Evolutionary conservation across 148 eudicot genomes (phyloP), one percentile per base, ranked within the genome.

Genomic region (Polygonum aviculare): DNA sequence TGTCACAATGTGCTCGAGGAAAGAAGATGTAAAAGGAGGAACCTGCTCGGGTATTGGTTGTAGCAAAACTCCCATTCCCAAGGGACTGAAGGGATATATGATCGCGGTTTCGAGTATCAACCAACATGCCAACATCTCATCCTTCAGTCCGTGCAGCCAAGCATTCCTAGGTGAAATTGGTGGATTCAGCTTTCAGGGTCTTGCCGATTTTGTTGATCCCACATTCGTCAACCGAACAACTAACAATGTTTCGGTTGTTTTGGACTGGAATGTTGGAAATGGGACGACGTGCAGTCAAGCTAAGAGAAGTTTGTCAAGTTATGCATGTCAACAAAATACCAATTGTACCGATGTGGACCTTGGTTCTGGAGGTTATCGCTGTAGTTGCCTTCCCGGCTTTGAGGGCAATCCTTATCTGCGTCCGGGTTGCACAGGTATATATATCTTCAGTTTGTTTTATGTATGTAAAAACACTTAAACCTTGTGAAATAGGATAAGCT

Each of bases 361-460:
- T 4, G 65, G 65, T 6, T 41, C 69, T 0, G 86, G 88, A 50
- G 88, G 88, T 2, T 85, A 87, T 50, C 81, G 79, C 16, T 87
- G 90, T 47, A 74, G 26, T 21, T 87, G 90, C 69, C 71, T 10
- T 12, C 39, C 80, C 3, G 90, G 90, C 5, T 87, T 70, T 26
- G 76, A 80, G 72, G 88, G 90, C 4, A 83, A 85, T 73, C 85
- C 90, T 2, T 87, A 87, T 73, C 78, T 85, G 21, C 15, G 18
- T 76, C 83, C 86, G 8, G 90, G 88, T 57, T 87, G 88, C 77
- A 41, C 60, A 81, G 90, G 90, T 87, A 55, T 84, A 55, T 9
- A 22, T 26, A 60, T 10, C 22, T 26, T 60, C 57, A 15, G 7
- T 16, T 51, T 26, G n/a, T 26, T 26, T 26, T 26, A 26, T 26